phyloP scores from a whole-genome alignment of 2,329 filamentous ascomycete species.

The Esteya vermicola region DNA sequence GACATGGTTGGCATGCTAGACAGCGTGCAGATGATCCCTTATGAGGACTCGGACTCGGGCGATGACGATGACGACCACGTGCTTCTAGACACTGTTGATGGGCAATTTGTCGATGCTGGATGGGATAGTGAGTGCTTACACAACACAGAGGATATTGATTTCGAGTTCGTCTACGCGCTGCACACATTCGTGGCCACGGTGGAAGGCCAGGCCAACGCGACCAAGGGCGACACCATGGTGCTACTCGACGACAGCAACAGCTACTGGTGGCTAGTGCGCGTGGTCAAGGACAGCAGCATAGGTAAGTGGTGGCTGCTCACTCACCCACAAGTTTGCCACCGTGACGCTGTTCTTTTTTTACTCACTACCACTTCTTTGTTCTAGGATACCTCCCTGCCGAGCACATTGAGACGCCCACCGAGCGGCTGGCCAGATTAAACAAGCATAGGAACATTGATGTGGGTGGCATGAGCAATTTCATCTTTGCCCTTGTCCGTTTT shows the following conservation, averaged over 20 bases:
- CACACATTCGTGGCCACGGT: conserved; percentile 97
- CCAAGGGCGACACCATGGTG: conserved; percentile 98
- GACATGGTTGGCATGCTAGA: neutral
- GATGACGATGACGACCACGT: conserved; percentile 13
- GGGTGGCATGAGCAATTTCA: conserved; percentile 19
- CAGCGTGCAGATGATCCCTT: neutral
- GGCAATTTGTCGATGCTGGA: conserved; percentile 53
- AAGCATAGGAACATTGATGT: conserved; percentile 98
- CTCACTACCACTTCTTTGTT: conserved; percentile 6
- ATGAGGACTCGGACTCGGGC: neutral
- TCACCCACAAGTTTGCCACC: neutral
- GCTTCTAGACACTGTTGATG: conserved; percentile 35
- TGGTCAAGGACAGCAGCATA: conserved; percentile 96
- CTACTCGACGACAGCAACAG: conserved; percentile 96
- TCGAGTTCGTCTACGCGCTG: conserved; percentile 96
- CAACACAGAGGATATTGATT: conserved; percentile 95
- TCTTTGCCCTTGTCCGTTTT: neutral
- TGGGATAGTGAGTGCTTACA: conserved; percentile 79
- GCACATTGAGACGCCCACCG: conserved; percentile 95
- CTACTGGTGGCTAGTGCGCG: conserved; percentile 97
- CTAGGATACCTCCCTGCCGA: conserved; percentile 93
- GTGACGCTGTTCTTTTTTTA: neutral
- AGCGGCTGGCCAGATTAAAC: conserved; percentile 82
- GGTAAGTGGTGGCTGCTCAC: conserved; percentile 24
- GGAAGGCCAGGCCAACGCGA: conserved; percentile 94